Conservation (phyloP, 2,329 filamentous ascomycete species). For the Penicillium sp. region DNA sequence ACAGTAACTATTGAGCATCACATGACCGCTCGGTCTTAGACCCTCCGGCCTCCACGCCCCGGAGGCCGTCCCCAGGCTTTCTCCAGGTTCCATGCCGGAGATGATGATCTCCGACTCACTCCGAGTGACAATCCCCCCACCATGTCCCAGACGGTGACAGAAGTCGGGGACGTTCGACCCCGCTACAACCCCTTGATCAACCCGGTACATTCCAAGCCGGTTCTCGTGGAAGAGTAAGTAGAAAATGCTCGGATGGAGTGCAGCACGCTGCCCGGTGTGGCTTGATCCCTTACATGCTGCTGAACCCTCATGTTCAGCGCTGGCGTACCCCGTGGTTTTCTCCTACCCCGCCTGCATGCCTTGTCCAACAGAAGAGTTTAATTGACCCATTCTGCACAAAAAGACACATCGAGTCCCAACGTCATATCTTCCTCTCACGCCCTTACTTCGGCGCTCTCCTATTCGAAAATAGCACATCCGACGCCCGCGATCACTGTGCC, state of each 20-base stretch:
- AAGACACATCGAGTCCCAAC: conserved; percentile 32
- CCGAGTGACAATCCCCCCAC: background rate
- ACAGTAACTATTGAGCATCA: conserved; percentile 2
- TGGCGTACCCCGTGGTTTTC: background rate
- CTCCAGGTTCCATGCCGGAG: background rate
- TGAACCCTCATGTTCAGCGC: background rate
- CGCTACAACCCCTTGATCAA: conserved; percentile 53
- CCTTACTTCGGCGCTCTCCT: conserved; percentile 58
- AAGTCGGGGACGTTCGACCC: conserved; percentile 21
- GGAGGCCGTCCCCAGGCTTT: background rate
- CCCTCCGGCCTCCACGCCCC: too few relatives aligned
- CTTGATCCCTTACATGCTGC: conserved; percentile 6
- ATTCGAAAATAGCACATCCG: conserved; percentile 64
- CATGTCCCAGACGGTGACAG: conserved; percentile 15
- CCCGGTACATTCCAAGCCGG: conserved; percentile 48
- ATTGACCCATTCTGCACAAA: conserved; percentile 15
- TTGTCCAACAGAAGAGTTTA: background rate
- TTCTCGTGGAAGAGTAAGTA: conserved; percentile 49
- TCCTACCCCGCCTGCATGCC: background rate
- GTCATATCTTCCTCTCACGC: conserved; percentile 49
- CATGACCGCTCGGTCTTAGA: background rate
- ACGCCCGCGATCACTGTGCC: conserved; percentile 63
- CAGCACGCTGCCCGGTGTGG: background rate
- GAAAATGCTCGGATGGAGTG: background rate
- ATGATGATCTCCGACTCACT: background rate